Conservation (phyloP, 2,329 filamentous ascomycete genomes). For the Exophiala alcalophila region DNA sequence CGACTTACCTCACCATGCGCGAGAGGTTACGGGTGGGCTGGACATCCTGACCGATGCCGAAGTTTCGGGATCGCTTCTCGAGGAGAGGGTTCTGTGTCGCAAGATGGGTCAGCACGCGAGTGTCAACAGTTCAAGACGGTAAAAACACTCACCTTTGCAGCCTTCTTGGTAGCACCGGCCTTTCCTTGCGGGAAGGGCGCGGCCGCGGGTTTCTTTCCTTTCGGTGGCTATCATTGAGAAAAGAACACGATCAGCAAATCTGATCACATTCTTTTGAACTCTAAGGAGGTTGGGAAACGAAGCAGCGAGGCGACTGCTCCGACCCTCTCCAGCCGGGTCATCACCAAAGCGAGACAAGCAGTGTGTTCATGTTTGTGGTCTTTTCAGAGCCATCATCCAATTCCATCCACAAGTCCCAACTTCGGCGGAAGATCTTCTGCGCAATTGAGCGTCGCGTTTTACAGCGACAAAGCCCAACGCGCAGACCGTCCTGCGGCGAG, state of each 20-base stretch:
- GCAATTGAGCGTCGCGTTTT: slow-evolving; percentile 6
- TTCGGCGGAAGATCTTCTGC: slow-evolving; percentile 13
- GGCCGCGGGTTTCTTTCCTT: slow-evolving; percentile 98
- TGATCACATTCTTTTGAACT: slow-evolving; percentile 77
- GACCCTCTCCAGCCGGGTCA: slow-evolving; percentile 23
- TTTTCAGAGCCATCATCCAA: no score
- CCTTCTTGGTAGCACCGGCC: slow-evolving; percentile 85
- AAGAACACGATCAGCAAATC: slow-evolving; percentile 89
- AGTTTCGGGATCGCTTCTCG: slow-evolving; percentile 98
- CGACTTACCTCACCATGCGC: slow-evolving; percentile 90
- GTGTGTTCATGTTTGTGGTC: no score
- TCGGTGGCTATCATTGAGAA: slow-evolving; percentile 99
- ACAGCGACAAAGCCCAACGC: neutral
- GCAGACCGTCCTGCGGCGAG: slow-evolving; percentile 3
- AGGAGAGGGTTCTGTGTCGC: slow-evolving; percentile 85
- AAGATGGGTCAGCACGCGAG: slow-evolving; percentile 5
- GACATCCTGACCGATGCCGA: slow-evolving; percentile 97
- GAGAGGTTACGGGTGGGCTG: slow-evolving; percentile 93
- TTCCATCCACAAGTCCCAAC: slow-evolving; percentile 10
- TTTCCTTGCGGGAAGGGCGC: slow-evolving; percentile 95
- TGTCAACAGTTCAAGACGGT: neutral
- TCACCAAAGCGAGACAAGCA: slow-evolving; percentile 17
- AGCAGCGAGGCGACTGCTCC: slow-evolving; percentile 11
- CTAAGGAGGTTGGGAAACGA: slow-evolving; percentile 62
- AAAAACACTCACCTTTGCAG: slow-evolving; percentile 69